Evolutionary conservation across 2,329 filamentous ascomycete genomes (phyloP), one percentile per base, ranked within the genome.

Genomic region (Cladosporium sp.): DNA sequence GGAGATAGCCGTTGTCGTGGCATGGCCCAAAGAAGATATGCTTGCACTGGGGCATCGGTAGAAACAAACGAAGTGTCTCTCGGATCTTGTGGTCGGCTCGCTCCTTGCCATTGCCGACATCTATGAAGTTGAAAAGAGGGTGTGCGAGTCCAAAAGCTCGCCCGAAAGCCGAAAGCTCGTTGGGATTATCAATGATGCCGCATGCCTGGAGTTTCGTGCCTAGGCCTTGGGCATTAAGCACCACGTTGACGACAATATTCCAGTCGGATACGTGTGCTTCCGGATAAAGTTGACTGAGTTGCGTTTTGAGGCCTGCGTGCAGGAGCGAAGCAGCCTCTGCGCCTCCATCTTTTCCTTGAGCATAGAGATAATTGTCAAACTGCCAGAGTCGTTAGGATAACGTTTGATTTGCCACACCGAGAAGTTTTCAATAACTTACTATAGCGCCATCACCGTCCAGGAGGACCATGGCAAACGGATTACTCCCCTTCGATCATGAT

Each of bases 371-470:
- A 54, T 76, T 71, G 47, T 74, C 65, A 56, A 77, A 76, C 69
- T 73, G 47, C n/a, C 13, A 40, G 37, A 3, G 1, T n/a, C 12
- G 18, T 38, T 18, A 45, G 15, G 19, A 22, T 42, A 40, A 17
- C n/a, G 11, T 11, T 29, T 4, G 4, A 20, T 18, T 3, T 39
- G 2, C 15, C 24, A 15, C 13, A 17, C 8, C 11, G 15, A 4
- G 13, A 7, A 17, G 13, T 4, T 13, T 24, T 20, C 13, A 64
- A 27, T 32, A 41, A 24, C 68, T 61, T 60, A 73, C 71, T 47
- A 73, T 65, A 56, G 71, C 72, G 19, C 73, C 73, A 61, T 77
- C 74, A n/a, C 74, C 74, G 61, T 77, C 74, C 41, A 77, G 71
- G 41, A 76, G 59, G 34, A 67, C 71, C 58, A 75, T 59, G 11